phyloP scores from a whole-genome alignment of 75 land plant species.

The Sequoia sempervirens region DNA sequence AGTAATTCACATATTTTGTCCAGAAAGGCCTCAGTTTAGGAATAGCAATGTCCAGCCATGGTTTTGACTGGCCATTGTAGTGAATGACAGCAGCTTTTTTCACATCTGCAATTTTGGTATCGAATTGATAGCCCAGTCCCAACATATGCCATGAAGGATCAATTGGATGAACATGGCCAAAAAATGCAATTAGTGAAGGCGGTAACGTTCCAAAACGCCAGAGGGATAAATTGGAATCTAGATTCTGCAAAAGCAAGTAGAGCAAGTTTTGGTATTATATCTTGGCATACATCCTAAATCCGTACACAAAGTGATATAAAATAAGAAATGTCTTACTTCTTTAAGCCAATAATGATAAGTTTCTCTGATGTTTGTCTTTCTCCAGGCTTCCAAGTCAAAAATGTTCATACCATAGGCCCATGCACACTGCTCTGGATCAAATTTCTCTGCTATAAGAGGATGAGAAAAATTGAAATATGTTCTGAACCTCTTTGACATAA shows the following conservation, averaged over 20 bases:
- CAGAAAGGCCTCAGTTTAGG: constrained; percentile 47
- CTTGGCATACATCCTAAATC: background rate
- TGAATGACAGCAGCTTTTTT: constrained; percentile 38
- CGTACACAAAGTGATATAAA: background rate
- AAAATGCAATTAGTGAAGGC: constrained; percentile 46
- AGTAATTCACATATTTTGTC: constrained; percentile 53
- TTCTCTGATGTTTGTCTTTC: constrained; percentile 37
- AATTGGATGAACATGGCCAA: constrained; percentile 43
- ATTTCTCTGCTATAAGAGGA: constrained; percentile 32
- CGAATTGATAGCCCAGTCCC: constrained; percentile 41
- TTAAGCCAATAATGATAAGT: constrained; percentile 46
- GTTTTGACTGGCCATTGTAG: constrained; percentile 51
- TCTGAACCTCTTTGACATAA: constrained; percentile 47
- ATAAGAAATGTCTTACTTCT: constrained; percentile 18
- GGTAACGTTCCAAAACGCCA: constrained; percentile 52
- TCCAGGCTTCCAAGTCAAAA: constrained; percentile 46
- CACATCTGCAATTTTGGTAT: constrained; percentile 22
- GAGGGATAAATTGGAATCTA: constrained; percentile 35
- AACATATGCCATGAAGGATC: constrained; percentile 46
- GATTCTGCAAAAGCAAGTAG: constrained; percentile 26
- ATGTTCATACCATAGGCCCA: constrained; percentile 62
- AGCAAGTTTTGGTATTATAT: background rate
- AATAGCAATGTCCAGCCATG: constrained; percentile 52
- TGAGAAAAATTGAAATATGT: constrained; percentile 49
- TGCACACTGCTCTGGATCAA: constrained; percentile 48